Evolutionary conservation across 768 basidiomycete genomes (phyloP), one percentile per base, ranked within the genome.

Genomic region (Termitomyces sp.): DNA sequence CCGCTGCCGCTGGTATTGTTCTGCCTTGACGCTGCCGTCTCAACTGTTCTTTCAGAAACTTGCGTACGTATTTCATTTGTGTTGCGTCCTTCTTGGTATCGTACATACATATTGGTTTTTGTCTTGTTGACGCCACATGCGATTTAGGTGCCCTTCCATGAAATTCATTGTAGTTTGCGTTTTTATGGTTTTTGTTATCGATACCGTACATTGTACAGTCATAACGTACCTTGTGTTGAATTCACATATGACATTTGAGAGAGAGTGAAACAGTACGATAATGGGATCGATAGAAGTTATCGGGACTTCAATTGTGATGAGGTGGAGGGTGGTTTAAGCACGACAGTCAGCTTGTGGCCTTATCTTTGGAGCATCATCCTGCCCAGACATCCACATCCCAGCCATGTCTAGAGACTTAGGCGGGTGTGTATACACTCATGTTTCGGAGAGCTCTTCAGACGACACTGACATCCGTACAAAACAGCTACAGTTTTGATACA

Each of bases 401-500:
- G 31, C 11, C 38, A 51, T 41, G 50, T n/a, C 17, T 15, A 17
- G 9, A 7, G 23, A 9, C 17, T 19, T 37, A 28, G 37, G 23
- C 37, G 9, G 28, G 41, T 53, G 35, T 42, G 43, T 45, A 37
- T 45, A 45, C 38, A n/a, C 37, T n/a, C 4, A n/a, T 2, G 4
- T 10, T 38, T 38, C 5, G 12, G 10, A n/a, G 0, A 50, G 21
- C 9, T 50, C 35, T 23, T 50, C 11, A 8, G 10, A 17, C 38
- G 26, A 38, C 17, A 23, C 26, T 12, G 26, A 50, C 37, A 5
- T 4, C 23, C 3, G 11, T 14, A 6, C 38, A 41, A 51, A 23
- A n/a, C 23, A 41, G 28, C 7, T 62, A 63, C 38, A 52, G 54
- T 3, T 69, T 67, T 56, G 69, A 67, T 53, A 63, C 64, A 30